Conservation (phyloP, 169 alveolate genomes). For the Cryptosporidium andersoni region DNA sequence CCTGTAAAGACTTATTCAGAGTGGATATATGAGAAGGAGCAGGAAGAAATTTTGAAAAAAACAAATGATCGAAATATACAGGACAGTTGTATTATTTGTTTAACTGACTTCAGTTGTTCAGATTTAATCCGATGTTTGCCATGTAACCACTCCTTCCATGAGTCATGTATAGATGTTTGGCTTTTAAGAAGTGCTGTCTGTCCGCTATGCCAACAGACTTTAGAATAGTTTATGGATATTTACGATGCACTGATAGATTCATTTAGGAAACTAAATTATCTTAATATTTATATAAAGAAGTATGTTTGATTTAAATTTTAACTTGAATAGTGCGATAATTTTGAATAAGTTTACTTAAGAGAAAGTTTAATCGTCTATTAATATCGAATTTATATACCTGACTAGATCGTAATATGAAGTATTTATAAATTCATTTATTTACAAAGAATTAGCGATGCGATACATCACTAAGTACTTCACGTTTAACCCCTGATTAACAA, state of each 20-base stretch:
- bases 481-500: background rate
- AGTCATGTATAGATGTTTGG: conserved; percentile 82
- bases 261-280: too few relatives aligned
- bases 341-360: too few relatives aligned
- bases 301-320: too few relatives aligned
- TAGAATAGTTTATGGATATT: background rate
- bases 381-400: too few relatives aligned
- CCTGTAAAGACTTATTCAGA: conserved; percentile 57
- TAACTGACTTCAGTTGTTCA: conserved; percentile 22
- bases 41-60: background rate
- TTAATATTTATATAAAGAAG: too few relatives aligned
- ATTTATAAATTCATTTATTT: too few relatives aligned
- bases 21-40: conserved; percentile 38
- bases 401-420: too few relatives aligned
- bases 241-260: too few relatives aligned
- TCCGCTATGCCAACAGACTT: conserved; percentile 73
- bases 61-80: conserved; percentile 10
- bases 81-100: conserved; percentile 71
- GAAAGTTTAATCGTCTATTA: too few relatives aligned
- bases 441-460: too few relatives aligned
- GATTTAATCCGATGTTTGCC: conserved; percentile 79
- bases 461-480: background rate
- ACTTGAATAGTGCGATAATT: too few relatives aligned
- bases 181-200: conserved; percentile 77
- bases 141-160: conserved; percentile 81